A percentile compares a stretch with the other conserved stretches of the same genome.
Conservation (phyloP, 805 yeast species). For the Kodamaea lidongshanica region DNA sequence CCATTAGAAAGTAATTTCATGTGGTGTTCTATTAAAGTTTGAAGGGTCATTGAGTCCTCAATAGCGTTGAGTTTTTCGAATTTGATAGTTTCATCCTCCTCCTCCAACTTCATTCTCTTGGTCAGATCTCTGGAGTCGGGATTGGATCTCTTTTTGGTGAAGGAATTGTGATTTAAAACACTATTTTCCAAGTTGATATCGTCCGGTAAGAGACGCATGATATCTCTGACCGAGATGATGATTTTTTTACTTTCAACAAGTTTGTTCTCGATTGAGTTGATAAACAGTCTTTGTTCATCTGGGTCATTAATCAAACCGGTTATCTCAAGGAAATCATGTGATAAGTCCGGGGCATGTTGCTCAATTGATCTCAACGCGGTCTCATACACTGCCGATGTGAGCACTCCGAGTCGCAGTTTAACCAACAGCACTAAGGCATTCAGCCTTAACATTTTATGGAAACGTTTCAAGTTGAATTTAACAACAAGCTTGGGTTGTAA, state of each 20-base stretch:
- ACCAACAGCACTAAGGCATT: constrained; percentile 58
- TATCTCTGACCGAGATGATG: constrained; percentile 30
- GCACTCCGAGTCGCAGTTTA: constrained; percentile 60
- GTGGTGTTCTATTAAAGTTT: constrained; percentile 49
- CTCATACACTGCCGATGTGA: constrained; percentile 60
- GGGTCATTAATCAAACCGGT: constrained; percentile 48
- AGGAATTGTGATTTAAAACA: constrained; percentile 34
- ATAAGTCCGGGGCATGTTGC: constrained; percentile 40
- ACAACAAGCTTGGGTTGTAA: constrained; percentile 49
- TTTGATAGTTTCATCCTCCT: constrained; percentile 7
- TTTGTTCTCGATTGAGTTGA: constrained; percentile 26
- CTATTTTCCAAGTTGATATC: constrained; percentile 41
- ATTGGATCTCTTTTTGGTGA: constrained; percentile 24
- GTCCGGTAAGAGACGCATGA: constrained; percentile 31
- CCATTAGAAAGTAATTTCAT: constrained; percentile 57
- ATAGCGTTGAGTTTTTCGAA: constrained; percentile 40
- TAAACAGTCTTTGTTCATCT: constrained; percentile 27
- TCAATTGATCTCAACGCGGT: constrained; percentile 55
- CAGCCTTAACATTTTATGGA: constrained; percentile 60
- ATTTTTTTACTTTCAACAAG: constrained; percentile 31
- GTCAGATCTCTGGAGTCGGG: constrained; percentile 18
- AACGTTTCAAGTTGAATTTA: constrained; percentile 59
- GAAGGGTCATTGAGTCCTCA: constrained; percentile 16
- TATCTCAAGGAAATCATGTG: constrained; percentile 38
- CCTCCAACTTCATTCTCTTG: constrained; percentile 11